Evolutionary conservation across 2,329 filamentous ascomycete species (phyloP), one percentile per base, ranked within the genome.

Genomic region (Dactylellina cionopaga): DNA sequence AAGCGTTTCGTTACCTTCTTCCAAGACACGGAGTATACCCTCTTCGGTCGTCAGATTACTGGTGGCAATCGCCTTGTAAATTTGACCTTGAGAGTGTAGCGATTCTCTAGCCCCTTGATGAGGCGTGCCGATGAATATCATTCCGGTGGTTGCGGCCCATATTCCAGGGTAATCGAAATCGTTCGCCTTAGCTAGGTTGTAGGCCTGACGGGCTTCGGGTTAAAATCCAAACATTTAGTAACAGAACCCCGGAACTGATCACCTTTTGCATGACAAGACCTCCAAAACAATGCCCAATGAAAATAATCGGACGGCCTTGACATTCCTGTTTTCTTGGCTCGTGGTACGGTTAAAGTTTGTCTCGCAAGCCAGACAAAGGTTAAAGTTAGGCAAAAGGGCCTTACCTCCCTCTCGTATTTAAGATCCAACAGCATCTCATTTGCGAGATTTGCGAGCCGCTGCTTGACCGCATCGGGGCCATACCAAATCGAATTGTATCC

Each of bases 401-500:
- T n/a, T 58, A 78, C 77, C 15, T 59, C 60, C 74, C 77, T 75
- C 29, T 64, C 63, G 7, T 69, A 65, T 44, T 75, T 64, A 9
- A 79, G 69, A n/a, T 43, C 46, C 5, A 62, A 52, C 31, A 79
- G 51, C n/a, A 80, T 49, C 35, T 78, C 74, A 54, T 75, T 68
- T 4, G 77, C 78, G 0, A 79, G 75, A 47, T 74, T 75, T 5
- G 77, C 75, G n/a, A 79, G 69, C n/a, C 75, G 65, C 46, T 79
- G 76, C 9, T 78, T 75, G 13, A 79, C 74, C 2, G 77, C 74
- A 27, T 74, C 76, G 29, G 74, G 76, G 13, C 77, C 77, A 59
- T 78, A 77, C 76, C 79, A 79, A 54, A 79, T 77, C 5, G 72
- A 76, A 43, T 77, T 72, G 55, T 79, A 79, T 19, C 75, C 70